These are phyloP conservation scores for Ganoderma sinense DNA, from an alignment of 1,284 basidiomycete genomes.

Conservation along the genomic window DNA sequence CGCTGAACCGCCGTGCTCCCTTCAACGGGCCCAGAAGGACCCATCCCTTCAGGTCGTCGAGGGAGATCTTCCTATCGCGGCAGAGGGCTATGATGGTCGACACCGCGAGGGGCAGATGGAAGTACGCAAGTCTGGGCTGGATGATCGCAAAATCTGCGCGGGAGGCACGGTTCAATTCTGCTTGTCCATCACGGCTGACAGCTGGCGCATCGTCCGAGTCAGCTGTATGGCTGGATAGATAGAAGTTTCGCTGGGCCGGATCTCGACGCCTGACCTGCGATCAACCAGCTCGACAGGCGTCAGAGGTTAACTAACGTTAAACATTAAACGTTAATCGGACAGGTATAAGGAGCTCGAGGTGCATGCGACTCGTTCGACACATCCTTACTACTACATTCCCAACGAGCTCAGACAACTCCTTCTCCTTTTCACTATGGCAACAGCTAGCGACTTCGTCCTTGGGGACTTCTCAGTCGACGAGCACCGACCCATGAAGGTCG, in stretches of 20 bases:
- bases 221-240: background rate
- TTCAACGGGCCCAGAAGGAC: background rate
- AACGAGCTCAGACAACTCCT: background rate
- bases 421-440: background rate
- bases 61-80: background rate
- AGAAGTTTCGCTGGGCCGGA: background rate
- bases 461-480: conserved; percentile 53
- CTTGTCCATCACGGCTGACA: no score
- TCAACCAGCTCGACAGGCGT: background rate
- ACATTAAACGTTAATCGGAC: background rate
- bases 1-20: background rate
- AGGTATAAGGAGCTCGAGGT: background rate
- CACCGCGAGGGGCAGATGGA: background rate
- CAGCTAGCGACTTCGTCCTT: conserved; percentile 1
- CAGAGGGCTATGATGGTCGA: background rate
- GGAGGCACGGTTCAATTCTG: background rate
- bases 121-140: background rate
- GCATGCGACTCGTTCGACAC: background rate
- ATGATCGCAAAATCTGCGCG: background rate
- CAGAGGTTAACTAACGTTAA: background rate
- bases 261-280: background rate
- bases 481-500: conserved; percentile 55
- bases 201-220: no score
- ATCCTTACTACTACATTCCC: background rate
- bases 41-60: background rate